A percentile compares a stretch with the other conserved stretches of the same genome.
Evolutionary conservation across 2,329 filamentous ascomycete species (phyloP).

Genomic region (Paraphaeosphaeria sporulosa): DNA sequence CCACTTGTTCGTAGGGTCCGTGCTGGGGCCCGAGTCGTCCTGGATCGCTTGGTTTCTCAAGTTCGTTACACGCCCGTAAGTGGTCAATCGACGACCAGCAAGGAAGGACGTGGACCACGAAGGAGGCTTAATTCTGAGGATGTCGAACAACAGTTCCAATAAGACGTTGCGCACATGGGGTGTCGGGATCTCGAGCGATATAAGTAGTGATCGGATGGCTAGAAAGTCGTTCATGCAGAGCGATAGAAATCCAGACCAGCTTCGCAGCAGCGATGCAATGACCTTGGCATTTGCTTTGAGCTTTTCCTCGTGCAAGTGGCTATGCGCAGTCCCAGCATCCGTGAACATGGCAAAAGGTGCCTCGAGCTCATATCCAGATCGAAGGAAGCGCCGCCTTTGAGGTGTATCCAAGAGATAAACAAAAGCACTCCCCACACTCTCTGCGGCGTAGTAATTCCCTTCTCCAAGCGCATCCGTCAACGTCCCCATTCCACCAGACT

Average conservation of each 20-base stretch:
- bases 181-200: conserved; percentile 67
- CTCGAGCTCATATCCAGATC: conserved; percentile 88
- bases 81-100: conserved; percentile 89
- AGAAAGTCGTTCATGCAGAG: conserved; percentile 88
- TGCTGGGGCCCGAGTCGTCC: conserved; percentile 66
- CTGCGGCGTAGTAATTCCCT: conserved; percentile 89
- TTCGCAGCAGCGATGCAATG: conserved; percentile 89
- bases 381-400: conserved; percentile 79
- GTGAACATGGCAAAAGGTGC: conserved; percentile 89
- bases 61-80: conserved; percentile 92
- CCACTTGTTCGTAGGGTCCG: conserved; percentile 67
- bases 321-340: conserved; percentile 69
- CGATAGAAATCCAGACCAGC: conserved; percentile 90
- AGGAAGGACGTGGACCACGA: conserved; percentile 96
- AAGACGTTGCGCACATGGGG: conserved; percentile 74
- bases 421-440: conserved; percentile 87
- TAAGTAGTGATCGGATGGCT: conserved; percentile 81
- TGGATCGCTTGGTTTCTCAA: conserved; percentile 69
- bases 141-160: conserved; percentile 84
- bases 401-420: conserved; percentile 89
- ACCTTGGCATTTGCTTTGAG: conserved; percentile 89
- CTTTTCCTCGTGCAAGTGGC: conserved; percentile 63
- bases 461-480: conserved; percentile 93
- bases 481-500: conserved; percentile 83
- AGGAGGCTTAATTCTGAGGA: conserved; percentile 87